Percentiles rank a stretch among this genome's conserved stretches.
Evolutionary conservation across 2,329 filamentous ascomycete species (phyloP).

Genomic region (Microcyclospora pomicola): DNA sequence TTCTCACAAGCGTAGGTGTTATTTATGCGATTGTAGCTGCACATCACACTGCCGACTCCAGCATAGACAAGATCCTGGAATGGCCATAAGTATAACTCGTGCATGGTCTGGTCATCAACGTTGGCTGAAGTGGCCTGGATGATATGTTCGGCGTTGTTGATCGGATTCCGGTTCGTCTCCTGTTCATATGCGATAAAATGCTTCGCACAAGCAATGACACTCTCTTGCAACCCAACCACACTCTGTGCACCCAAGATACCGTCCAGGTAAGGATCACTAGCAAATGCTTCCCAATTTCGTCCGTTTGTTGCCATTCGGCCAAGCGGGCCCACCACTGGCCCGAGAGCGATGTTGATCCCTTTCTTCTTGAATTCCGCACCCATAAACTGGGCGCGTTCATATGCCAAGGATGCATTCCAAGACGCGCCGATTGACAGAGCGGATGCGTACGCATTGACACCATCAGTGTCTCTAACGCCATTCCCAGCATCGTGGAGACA

Average conservation of each 20-base stretch:
- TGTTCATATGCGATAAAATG: slow-evolving; percentile 45
- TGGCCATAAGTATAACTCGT: slow-evolving; percentile 53
- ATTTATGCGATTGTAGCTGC: slow-evolving; percentile 15
- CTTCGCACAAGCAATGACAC: slow-evolving; percentile 44
- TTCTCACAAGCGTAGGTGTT: slow-evolving; percentile 52
- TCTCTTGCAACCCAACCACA: slow-evolving; percentile 43
- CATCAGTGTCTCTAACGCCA: slow-evolving; percentile 30
- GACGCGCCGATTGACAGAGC: slow-evolving; percentile 30
- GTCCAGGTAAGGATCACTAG: slow-evolving; percentile 52
- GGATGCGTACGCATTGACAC: slow-evolving; percentile 30
- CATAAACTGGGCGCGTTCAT: slow-evolving; percentile 39
- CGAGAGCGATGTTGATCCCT: slow-evolving; percentile 51
- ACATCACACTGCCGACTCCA: slow-evolving; percentile 33
- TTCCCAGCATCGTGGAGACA: slow-evolving; percentile 30
- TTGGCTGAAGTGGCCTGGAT: slow-evolving; percentile 32
- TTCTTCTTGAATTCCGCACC: slow-evolving; percentile 40
- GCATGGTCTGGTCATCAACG: slow-evolving; percentile 49
- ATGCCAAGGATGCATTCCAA: slow-evolving; percentile 42
- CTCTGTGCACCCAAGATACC: slow-evolving; percentile 38
- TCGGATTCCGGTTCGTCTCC: slow-evolving; percentile 35
- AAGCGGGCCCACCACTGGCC: slow-evolving; percentile 53
- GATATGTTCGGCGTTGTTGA: slow-evolving; percentile 10
- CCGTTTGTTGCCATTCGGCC: slow-evolving; percentile 54
- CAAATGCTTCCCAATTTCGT: slow-evolving; percentile 65
- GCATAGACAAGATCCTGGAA: slow-evolving; percentile 37